Base-by-base conservation (phyloP, 495 filamentous ascomycete species). In the Hypomontagnella submonticulosa region DNA sequence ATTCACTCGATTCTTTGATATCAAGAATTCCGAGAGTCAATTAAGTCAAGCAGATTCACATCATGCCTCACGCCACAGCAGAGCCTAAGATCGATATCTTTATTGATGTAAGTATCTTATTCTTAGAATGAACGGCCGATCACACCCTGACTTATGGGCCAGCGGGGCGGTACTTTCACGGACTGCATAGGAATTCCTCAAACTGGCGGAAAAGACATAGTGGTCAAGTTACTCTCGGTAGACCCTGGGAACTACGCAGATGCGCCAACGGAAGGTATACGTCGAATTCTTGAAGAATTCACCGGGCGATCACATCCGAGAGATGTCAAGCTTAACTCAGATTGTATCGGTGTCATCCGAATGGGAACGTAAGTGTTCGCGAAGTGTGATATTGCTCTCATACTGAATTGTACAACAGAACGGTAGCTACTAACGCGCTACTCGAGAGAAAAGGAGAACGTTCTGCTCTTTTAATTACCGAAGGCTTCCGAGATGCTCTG, bases 381-480 rank as follows among this genome's bases (percentile, higher is more conserved):
- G 11, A 27, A 4, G 12, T n/a, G 30, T 8, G 7, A 16, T 11
- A 42, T 19, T 27, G 23, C 23, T 12, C 1, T 37, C 10, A 15
- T 36, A 18, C 49, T 61, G 20, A 61, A 6, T 30, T 11, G 15
- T 44, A 11, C 10, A 47, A 16, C 10, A 76, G 71, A 23, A 95
- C 91, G 0, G 91, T 95, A 23, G 91, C 91, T 1, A 95, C 91
- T 7, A 95, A 95, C 74, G 91, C 91, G 0, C 77, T 99, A 58
- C 81, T 99, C 1, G 95, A 99, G 75, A 78, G 95, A 58, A 99
- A 97, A 75, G 95, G 95, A 3, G 94, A 97, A 75, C 87, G 87
- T 59, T 96, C 95, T 57, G 94, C 89, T 4, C 83, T 99, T 67
- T 84, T 98, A 33, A 92, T 96, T 10, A 97, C 95, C 1, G 89